Evolutionary conservation across 306 rosid genomes (phyloP), one percentile per base, ranked within the genome.

Genomic region (Echinosophora koreensis): DNA sequence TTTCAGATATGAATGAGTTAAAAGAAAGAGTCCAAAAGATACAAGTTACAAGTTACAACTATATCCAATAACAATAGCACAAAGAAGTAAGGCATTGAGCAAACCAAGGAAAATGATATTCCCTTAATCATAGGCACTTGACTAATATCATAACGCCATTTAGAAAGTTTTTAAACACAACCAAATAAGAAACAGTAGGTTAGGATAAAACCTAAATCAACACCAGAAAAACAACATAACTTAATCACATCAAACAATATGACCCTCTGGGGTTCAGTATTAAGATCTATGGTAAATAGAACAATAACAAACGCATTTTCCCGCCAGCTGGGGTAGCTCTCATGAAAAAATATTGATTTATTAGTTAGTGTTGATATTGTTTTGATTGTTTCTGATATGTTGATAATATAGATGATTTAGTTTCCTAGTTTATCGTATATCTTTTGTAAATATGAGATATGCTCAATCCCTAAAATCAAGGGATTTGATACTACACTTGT

Each of bases 31-130:
- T 65, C 44, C 37, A 47, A 6, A 32, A 63, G 42, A 61, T 60
- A 81, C 57, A 71, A 63, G 42, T 67, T 60, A 81, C 57, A 71
- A 37, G 5, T 39, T 34, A 75, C 78, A 67, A 54, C 14, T 69
- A 62, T 68, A 76, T 58, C 58, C 8, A 16, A 58, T 37, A 57
- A 66, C 13, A 66, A 56, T 75, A 69, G 17, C 63, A 56, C 10
- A 37, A 60, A 55, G 8, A 64, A 49, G 83, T 10, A 44, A 72
- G 37, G 59, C 66, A 13, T 37, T 55, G 18, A 10, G 51, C 9
- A 69, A 77, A 49, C 66, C 66, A 71, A 38, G 44, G 27, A 52
- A 71, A 77, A 80, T 46, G 42, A 39, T 11, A 62, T 75, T 39
- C 28, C 50, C 27, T 74, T 27, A 69, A 62, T 27, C 67, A 61